Evolutionary conservation across 805 yeast species (phyloP).

Genomic region (Isabelozyma heimii): DNA sequence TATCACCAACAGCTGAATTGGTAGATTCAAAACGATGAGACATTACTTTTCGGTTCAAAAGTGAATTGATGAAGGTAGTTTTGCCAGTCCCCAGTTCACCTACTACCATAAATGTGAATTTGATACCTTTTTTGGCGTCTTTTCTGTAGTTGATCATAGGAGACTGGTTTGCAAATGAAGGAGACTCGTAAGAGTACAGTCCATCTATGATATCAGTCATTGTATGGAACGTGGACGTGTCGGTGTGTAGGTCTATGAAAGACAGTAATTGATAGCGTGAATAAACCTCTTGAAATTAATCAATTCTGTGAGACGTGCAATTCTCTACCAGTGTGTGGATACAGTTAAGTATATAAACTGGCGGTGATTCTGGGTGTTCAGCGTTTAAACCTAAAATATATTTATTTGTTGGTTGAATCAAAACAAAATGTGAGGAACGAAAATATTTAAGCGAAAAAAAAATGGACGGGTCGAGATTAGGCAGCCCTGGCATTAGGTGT

Average conservation of each 20-base stretch:
- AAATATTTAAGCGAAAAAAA: no score
- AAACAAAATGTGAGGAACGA: neutral
- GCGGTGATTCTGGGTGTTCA: neutral
- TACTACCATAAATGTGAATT: conserved; percentile 69
- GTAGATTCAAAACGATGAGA: conserved; percentile 52
- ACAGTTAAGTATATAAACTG: neutral
- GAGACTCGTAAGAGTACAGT: conserved; percentile 22
- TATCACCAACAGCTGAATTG: conserved; percentile 19
- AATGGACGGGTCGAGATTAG: no score
- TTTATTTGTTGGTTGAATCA: neutral
- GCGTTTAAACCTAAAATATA: neutral
- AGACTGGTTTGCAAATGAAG: conserved; percentile 22
- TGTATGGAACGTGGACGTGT: neutral
- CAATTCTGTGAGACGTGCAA: neutral
- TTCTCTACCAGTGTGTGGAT: neutral
- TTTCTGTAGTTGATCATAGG: conserved; percentile 55
- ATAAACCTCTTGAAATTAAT: no score
- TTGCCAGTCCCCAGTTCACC: conserved; percentile 79
- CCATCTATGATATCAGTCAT: neutral
- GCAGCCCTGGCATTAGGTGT: neutral
- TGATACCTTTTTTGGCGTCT: conserved; percentile 70
- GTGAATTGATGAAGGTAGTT: conserved; percentile 68
- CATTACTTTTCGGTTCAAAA: conserved; percentile 60
- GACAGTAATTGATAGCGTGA: neutral
- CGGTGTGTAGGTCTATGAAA: neutral